Percentiles rank a stretch among this genome's conserved stretches.
Evolutionary conservation across 345 rosid species (phyloP).

Genomic region (Acer saccharum): DNA sequence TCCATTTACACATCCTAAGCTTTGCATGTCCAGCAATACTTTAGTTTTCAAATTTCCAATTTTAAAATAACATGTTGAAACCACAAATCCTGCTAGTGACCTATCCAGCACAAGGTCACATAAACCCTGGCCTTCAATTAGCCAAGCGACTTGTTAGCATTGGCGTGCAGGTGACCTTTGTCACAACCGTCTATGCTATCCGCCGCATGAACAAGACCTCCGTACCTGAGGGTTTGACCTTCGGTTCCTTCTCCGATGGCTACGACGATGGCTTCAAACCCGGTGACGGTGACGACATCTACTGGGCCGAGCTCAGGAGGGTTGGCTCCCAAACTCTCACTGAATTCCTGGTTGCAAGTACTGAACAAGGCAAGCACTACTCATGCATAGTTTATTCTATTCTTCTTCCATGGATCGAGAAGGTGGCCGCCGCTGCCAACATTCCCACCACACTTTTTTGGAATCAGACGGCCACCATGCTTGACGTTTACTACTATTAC

Average conservation of each 20-base stretch:
- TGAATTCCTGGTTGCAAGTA: slow-evolving; percentile 30
- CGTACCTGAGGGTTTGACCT: slow-evolving; percentile 37
- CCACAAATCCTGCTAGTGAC: slow-evolving; percentile 60
- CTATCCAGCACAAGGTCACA: slow-evolving; percentile 64
- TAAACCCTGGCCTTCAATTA: slow-evolving; percentile 59
- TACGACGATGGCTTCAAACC: slow-evolving; percentile 51
- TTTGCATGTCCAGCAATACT: no score
- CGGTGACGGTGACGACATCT: slow-evolving; percentile 15
- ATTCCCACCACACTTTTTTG: slow-evolving; percentile 51
- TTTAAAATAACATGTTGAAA: slow-evolving; percentile 1
- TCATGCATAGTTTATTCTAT: slow-evolving; percentile 46
- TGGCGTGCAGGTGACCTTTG: slow-evolving; percentile 54
- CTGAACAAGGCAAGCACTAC: slow-evolving; percentile 24
- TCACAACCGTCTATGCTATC: slow-evolving; percentile 38
- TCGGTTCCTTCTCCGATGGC: slow-evolving; percentile 63
- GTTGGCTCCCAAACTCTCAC: slow-evolving; percentile 38
- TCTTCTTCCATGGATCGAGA: slow-evolving; percentile 54
- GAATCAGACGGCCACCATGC: slow-evolving; percentile 70
- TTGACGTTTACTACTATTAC: slow-evolving; percentile 57
- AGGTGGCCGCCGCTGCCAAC: slow-evolving; percentile 45
- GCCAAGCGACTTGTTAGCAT: slow-evolving; percentile 51
- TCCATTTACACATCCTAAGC: no score
- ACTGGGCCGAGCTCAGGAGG: slow-evolving; percentile 41
- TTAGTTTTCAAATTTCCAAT: no score
- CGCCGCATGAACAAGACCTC: slow-evolving; percentile 43